These are phyloP conservation scores for Mycosphaerelloides madeirae DNA, from an alignment of 2,329 filamentous ascomycete genomes.

Conservation along the genomic window DNA sequence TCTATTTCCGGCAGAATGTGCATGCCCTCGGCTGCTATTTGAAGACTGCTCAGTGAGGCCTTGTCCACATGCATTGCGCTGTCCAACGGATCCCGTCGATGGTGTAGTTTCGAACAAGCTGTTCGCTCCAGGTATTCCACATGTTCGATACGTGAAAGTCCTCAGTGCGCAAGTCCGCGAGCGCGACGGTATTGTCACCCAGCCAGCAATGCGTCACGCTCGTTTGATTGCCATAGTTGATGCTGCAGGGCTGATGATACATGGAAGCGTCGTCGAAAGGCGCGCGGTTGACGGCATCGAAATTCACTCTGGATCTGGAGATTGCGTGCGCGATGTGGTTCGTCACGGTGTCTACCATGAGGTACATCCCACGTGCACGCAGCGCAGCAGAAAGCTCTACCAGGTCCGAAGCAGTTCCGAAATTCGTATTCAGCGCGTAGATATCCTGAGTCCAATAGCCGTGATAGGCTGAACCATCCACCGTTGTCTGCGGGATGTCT, in stretches of 20 bases:
- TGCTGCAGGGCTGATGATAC: slow-evolving; percentile 49
- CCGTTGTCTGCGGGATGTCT: slow-evolving; percentile 36
- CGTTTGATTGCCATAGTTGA: slow-evolving; percentile 48
- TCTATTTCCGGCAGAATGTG: slow-evolving; percentile 43
- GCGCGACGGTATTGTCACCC: slow-evolving; percentile 46
- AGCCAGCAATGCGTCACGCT: slow-evolving; percentile 46
- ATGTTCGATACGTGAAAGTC: slow-evolving; percentile 43
- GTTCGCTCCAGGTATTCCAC: slow-evolving; percentile 53
- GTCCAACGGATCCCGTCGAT: slow-evolving; percentile 52
- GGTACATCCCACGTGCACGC: slow-evolving; percentile 35
- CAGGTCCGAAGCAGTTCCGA: slow-evolving; percentile 36
- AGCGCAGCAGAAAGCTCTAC: slow-evolving; percentile 31
- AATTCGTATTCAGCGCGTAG: slow-evolving; percentile 37
- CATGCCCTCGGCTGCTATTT: slow-evolving; percentile 15
- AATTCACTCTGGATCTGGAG: slow-evolving; percentile 8
- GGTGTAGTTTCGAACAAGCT: slow-evolving; percentile 54
- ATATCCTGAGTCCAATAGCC: slow-evolving; percentile 54
- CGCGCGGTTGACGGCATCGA: slow-evolving; percentile 27
- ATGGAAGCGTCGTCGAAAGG: slow-evolving; percentile 38
- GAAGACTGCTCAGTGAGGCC: slow-evolving; percentile 34
- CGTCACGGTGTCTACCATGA: slow-evolving; percentile 37
- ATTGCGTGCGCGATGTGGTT: slow-evolving; percentile 35
- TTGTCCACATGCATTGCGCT: slow-evolving; percentile 40
- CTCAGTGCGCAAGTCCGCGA: slow-evolving; percentile 58
- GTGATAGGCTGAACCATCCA: slow-evolving; percentile 45